Percentiles rank a stretch among this genome's conserved stretches.
These are phyloP conservation scores for Alternaria infectoria DNA, from an alignment of 2,329 filamentous ascomycete species.

Conservation along the genomic window DNA sequence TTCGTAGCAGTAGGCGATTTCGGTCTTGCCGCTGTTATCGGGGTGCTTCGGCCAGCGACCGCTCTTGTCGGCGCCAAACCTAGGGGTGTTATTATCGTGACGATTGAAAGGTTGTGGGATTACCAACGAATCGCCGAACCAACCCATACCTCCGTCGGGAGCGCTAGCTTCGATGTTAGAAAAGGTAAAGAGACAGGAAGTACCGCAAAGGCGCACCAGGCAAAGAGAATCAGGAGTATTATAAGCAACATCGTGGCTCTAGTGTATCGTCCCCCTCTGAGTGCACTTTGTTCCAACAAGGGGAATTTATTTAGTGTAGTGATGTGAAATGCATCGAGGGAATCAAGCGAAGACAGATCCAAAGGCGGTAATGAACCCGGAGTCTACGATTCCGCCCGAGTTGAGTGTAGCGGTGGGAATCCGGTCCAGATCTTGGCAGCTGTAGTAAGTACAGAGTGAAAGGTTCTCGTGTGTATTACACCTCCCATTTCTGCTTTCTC, in stretches of 20 bases:
- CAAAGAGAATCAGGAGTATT: not conserved
- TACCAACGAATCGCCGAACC: not conserved
- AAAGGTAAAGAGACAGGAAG: not conserved
- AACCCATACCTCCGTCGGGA: not conserved
- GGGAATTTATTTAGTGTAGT: not conserved
- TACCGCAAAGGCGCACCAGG: not conserved
- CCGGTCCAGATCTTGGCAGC: not conserved
- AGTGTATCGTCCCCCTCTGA: not conserved
- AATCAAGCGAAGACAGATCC: not conserved
- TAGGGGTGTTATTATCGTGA: not conserved
- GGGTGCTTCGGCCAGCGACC: not conserved
- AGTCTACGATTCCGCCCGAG: not conserved
- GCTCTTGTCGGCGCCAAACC: conserved; percentile 1
- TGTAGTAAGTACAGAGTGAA: not conserved
- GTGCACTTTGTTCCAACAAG: no score
- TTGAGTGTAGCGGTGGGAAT: not conserved
- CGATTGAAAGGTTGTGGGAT: not conserved
- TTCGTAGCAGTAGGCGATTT: not conserved
- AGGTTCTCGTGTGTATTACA: not conserved
- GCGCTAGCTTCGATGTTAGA: not conserved
- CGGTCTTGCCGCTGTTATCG: not conserved
- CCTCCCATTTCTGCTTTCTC: not conserved
- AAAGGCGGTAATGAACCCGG: accelerated
- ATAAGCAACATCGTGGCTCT: not conserved
- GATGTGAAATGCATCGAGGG: not conserved